Percentiles rank a stretch among this genome's conserved stretches.
These are phyloP conservation scores for Clarireedia sp. DNA, from an alignment of 2,329 filamentous ascomycete species.

Conservation along the genomic window DNA sequence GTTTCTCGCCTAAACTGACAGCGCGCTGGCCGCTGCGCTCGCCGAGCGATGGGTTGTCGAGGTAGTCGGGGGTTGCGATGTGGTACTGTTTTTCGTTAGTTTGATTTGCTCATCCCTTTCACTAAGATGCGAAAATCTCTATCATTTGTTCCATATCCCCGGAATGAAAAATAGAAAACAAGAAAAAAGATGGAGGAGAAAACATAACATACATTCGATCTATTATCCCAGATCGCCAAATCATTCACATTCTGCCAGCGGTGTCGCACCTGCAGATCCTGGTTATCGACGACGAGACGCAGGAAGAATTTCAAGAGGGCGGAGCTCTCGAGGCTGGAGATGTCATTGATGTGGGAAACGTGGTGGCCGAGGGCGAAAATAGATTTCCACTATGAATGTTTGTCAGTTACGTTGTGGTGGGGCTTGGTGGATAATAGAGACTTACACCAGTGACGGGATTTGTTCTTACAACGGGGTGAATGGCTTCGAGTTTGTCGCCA, in stretches of 20 bases:
- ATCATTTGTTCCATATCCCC: too few relatives aligned
- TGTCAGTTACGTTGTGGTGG: background rate
- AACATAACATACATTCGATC: conserved; percentile 32
- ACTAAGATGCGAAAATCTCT: too few relatives aligned
- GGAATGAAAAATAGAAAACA: too few relatives aligned
- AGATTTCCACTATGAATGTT: conserved; percentile 37
- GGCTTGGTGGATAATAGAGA: background rate
- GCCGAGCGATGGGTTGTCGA: conserved; percentile 33
- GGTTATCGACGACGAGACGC: conserved; percentile 44
- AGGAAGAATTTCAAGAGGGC: conserved; percentile 45
- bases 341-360: conserved; percentile 42
- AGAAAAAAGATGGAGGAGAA: background rate
- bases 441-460: conserved; percentile 45
- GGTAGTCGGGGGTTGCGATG: conserved; percentile 46
- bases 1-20: conserved; percentile 44
- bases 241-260: conserved; percentile 33
- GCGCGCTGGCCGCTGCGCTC: conserved; percentile 40
- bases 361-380: conserved; percentile 46
- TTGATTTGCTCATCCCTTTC: background rate
- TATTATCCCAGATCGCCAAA: conserved; percentile 50
- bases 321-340: conserved; percentile 40
- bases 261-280: conserved; percentile 44
- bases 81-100: conserved; percentile 34
- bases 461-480: conserved; percentile 48
- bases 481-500: conserved; percentile 39